Base-by-base conservation (phyloP, 192 early-diverging fungal genomes). In the Coemansia sp. region DNA sequence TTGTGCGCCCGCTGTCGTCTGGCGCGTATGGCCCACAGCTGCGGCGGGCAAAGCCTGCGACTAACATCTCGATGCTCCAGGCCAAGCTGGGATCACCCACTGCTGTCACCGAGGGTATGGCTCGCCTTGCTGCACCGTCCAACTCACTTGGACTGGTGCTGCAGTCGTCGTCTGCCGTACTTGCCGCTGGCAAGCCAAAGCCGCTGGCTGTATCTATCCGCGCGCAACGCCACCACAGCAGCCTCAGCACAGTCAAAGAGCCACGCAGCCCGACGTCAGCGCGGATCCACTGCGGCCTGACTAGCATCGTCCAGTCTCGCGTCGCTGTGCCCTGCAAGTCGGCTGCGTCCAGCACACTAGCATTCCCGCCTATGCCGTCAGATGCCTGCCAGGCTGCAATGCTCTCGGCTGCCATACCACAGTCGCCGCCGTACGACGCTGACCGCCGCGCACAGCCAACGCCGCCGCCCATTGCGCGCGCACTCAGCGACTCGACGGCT, bases 301-400 rank as follows among this genome's bases (percentile, higher is more conserved):
- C 77, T 4, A 65, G 65, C 43, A 75, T 81, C 54, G 70, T 63
- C 43, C 59, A 53, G 62, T 64, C 69, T n/a, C 69, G 69, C 43
- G 11, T 45, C 8, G 13, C 61, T 29, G 52, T 49, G 5, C 42
- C 62, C 41, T 32, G 14, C 55, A 61, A 49, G 61, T 57, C 65
- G 19, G 55, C 75, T 1, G 65, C 65, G 0, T 57, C 69, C 3
- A 55, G 62, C 59, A 70, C 59, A 14, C 59, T 77, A 34, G 79
- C 70, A 23, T 81, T 81, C 66, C 79, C 79, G 40, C 74, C 79
- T 25, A 81, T 81, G 79, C 79, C 79, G 2, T 75, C 79, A 13
- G 79, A 81, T 2, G 79, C 79, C 23, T 75, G 79, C 74, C 79
- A 81, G 54, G 70, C 66, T 8, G 79, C 79, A 25, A 81, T 81